phyloP scores from a whole-genome alignment of 2,329 filamentous ascomycete species.

The Botrytis deweyae region DNA sequence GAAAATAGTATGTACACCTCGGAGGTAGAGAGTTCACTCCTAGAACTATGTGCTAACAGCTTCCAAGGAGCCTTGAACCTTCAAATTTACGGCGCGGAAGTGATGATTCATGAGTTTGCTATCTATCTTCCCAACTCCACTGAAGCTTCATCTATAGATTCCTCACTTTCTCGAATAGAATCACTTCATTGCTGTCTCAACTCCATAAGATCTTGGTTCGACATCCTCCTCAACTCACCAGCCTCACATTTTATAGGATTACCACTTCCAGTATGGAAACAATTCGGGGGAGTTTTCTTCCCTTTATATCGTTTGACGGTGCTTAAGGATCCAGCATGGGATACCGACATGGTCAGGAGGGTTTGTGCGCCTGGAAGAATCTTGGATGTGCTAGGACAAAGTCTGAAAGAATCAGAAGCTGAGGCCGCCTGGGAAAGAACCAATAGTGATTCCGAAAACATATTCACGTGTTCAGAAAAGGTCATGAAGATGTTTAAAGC shows the following conservation, averaged over 20 bases:
- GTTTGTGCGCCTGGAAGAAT: not conserved
- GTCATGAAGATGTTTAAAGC: constrained; percentile 7
- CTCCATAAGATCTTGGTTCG: constrained; percentile 13
- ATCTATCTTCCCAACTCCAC: constrained; percentile 11
- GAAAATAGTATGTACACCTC: not conserved
- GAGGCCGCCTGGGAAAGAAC: constrained; percentile 6
- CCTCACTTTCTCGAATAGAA: constrained; percentile 6
- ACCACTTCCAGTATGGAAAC: constrained; percentile 9
- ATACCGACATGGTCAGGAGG: constrained; percentile 7
- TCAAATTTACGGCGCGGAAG: constrained; percentile 7
- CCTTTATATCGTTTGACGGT: constrained; percentile 10
- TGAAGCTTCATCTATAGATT: not conserved
- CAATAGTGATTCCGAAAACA: not conserved
- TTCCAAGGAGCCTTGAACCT: constrained; percentile 1
- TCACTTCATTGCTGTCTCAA: not conserved
- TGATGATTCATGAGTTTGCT: constrained; percentile 12
- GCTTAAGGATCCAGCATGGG: constrained; percentile 3
- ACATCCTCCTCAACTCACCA: not conserved
- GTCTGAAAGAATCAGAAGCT: not conserved
- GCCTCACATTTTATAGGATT: constrained; percentile 4
- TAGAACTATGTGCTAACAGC: not conserved
- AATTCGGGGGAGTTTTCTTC: constrained; percentile 6
- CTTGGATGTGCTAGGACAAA: constrained; percentile 4
- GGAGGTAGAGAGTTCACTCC: not conserved
- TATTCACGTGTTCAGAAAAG: constrained; percentile 15